Evolutionary conservation across 2,329 filamentous ascomycete genomes (phyloP), one percentile per base, ranked within the genome.

Genomic region (Sclerotinia sclerotiorum): DNA sequence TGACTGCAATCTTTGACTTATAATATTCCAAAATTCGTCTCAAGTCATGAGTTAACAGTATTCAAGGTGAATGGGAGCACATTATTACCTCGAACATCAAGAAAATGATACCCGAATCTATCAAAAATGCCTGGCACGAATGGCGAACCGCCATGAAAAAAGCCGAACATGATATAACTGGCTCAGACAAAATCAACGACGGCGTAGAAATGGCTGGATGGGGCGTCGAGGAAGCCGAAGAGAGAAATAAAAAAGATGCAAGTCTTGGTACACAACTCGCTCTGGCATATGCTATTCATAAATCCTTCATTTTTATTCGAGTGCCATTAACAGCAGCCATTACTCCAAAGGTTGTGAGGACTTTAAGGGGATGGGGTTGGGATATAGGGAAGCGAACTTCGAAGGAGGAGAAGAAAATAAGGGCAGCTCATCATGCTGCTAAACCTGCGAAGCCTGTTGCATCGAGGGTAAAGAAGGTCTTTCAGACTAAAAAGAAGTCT

Each of bases 301-400:
- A 99, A 82, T 96, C 91, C 74, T 93, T 98, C 79, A 97, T 99
- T 76, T 97, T 99, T 79, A 80, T 98, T 73, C 88, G 95, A n/a
- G 93, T 99, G 13, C 95, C 95, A 11, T 81, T 98, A 72, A 95
- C 95, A 1, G 93, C 92, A 17, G 94, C 93, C 3, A 84, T 98
- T 46, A 93, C 92, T 11, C 95, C 95, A 1, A 97, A 96, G 80
- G 89, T 98, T n/a, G 95, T 97, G 76, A 96, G 93, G 80, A 87
- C 88, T 17, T 82, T 99, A 39, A 84, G 94, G 72, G 85, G 87
- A 17, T 97, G 94, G 93, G 95, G 95, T 6, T 98, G 92, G 90
- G 88, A 98, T 77, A 95, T 99, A 77, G 94, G 94, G 63, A 97
- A 93, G 83, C 84, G 88, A 74, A 87, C 76, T 48, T 77, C 74